These are phyloP conservation scores for Gossypium lobatum DNA, from an alignment of 441 rosid species.

Conservation along the genomic window DNA sequence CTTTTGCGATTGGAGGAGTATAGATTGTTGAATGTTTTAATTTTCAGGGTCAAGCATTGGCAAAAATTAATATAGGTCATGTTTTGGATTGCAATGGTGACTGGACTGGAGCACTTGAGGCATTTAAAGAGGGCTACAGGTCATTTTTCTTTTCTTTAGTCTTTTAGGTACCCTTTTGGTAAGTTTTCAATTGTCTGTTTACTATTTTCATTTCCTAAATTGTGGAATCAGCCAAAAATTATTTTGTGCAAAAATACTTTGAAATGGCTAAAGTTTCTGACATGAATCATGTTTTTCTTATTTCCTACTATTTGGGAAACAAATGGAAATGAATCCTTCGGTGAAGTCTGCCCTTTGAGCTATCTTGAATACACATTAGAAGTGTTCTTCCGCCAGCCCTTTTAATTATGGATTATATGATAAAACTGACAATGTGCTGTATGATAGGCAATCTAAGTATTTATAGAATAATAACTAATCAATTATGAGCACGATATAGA, in stretches of 20 bases:
- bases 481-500: not conserved
- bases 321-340: not conserved
- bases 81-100: constrained; percentile 67
- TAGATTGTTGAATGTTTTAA: constrained; percentile 16
- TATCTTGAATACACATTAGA: not conserved
- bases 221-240: not conserved
- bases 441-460: constrained; percentile 4
- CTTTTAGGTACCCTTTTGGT: constrained; percentile 1
- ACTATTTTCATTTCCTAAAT: not conserved
- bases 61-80: constrained; percentile 80
- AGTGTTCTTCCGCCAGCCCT: not conserved
- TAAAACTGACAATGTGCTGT: not conserved
- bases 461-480: not conserved
- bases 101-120: constrained; percentile 66
- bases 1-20: not conserved
- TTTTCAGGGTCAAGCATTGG: constrained; percentile 85
- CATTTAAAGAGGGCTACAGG: constrained; percentile 81
- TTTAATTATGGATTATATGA: not conserved
- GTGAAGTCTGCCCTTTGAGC: not conserved
- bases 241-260: not conserved
- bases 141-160: constrained; percentile 21
- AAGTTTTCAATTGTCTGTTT: not conserved
- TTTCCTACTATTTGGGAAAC: constrained; percentile 4
- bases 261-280: not conserved
- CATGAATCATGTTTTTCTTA: not conserved